Evolutionary conservation across 331 rosid species (phyloP), one percentile per base, ranked within the genome.

Genomic region (Stylosanthes scabra): DNA sequence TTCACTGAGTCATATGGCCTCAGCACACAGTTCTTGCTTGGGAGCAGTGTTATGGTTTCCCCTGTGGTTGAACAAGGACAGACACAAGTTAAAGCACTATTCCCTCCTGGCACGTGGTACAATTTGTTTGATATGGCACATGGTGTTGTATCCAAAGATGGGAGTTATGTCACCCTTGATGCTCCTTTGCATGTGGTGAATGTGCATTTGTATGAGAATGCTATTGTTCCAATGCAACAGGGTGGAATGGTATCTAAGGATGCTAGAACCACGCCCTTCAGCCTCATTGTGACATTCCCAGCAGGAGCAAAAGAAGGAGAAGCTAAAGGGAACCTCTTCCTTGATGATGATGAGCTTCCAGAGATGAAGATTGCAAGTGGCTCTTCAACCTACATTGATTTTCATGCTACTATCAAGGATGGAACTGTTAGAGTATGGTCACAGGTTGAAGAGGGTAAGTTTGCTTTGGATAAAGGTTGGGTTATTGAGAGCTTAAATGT

Each of bases 41-140:
- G 98, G 51, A 89, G 83, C 10, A 45, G 93, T 57, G 74, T 94
- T 37, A 59, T 91, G 89, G 74, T 94, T 44, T 91, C 97, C 3
- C 97, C 97, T 0, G 96, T 94, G 58, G 81, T 94, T 6, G 97
- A 94, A 51, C 82, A 78, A 72, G 97, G 88, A 11, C 83, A 89
- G 67, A 76, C 95, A 5, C n/a, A 73, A 49, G 96, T 94, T n/a
- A 62, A 78, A 45, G 97, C 98, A 63, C 72, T 94, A 13, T 94
- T 94, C 68, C 97, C 95, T 41, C 96, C 97, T 0, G 97, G 97
- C 57, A 71, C 83, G 1, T 94, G 98, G 97, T 94, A 91, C 72
- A 88, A 80, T 80, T 61, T 94, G 66, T 89, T 91, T 73, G 88
- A 91, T 69, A 63, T 84, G 72, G 85, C 90, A 8, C 81, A 87